Percentiles rank a stretch among this genome's conserved stretches.
Evolutionary conservation across 768 basidiomycete genomes (phyloP).

Genomic region (Lactarius tabidus): DNA sequence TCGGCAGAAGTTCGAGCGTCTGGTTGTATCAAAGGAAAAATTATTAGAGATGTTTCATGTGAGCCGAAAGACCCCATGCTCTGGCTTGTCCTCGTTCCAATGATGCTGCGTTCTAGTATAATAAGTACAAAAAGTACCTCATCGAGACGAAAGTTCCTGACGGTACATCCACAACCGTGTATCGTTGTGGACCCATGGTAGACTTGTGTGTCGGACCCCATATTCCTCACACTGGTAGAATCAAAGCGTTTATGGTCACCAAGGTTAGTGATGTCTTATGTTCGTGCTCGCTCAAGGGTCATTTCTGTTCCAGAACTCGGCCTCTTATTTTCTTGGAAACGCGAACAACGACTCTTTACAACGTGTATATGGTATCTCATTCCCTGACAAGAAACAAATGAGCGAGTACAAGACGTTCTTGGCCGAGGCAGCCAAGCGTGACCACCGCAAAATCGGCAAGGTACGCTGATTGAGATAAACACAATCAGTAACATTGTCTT

Average conservation of each 20-base stretch:
- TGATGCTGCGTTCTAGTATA: constrained; percentile 60
- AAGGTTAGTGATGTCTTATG: constrained; percentile 50
- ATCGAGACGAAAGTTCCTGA: constrained; percentile 95
- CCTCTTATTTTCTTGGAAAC: constrained; percentile 97
- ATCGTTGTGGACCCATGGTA: constrained; percentile 97
- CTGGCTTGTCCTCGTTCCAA: not conserved
- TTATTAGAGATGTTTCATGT: constrained; percentile 95
- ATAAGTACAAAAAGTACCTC: constrained; percentile 96
- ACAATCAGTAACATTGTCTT: not conserved
- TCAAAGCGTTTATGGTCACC: constrained; percentile 96
- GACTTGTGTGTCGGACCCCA: constrained; percentile 97
- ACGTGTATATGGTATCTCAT: constrained; percentile 96
- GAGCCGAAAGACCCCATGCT: constrained; percentile 6
- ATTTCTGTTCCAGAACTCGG: constrained; percentile 67
- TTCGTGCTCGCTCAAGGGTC: not conserved
- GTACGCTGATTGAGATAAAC: constrained; percentile 32
- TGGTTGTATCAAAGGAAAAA: constrained; percentile 92
- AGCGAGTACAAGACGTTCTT: constrained; percentile 94
- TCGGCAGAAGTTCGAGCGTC: constrained; percentile 93
- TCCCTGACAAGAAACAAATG: constrained; percentile 96
- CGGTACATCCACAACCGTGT: constrained; percentile 94
- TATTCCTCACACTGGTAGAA: constrained; percentile 95
- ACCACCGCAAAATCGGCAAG: constrained; percentile 94
- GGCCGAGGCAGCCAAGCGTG: constrained; percentile 95
- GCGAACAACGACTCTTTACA: constrained; percentile 90